Conservation (phyloP, 768 basidiomycete species). For the Dioszegia crocea region DNA sequence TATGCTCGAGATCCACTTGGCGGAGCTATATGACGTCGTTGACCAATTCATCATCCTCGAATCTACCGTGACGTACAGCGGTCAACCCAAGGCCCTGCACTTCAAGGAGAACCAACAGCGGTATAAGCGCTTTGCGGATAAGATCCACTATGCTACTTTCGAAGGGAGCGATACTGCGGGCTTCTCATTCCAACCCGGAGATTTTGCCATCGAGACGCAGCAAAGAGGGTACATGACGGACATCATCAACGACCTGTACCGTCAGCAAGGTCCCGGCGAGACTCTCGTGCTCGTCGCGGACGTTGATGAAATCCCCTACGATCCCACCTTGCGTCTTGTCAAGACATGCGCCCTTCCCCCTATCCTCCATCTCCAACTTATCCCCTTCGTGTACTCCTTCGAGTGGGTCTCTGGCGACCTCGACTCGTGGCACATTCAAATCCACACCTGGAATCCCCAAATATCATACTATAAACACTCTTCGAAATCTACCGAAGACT, state of each 20-base stretch:
- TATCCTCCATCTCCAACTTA: slow-evolving; percentile 7
- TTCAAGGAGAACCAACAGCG: slow-evolving; percentile 17
- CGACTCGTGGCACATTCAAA: slow-evolving; percentile 9
- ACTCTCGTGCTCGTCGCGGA: slow-evolving; percentile 6
- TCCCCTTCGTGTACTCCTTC: slow-evolving; percentile 8
- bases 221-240: slow-evolving; percentile 3
- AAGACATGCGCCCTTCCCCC: slow-evolving; percentile 6
- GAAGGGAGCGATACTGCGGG: not conserved
- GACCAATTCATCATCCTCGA: slow-evolving; percentile 29
- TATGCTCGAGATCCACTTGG: slow-evolving; percentile 33
- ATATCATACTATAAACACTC: slow-evolving; percentile 10
- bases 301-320: slow-evolving; percentile 9
- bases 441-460: slow-evolving; percentile 4
- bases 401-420: slow-evolving; percentile 7
- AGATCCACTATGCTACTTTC: slow-evolving; percentile 7
- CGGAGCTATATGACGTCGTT: slow-evolving; percentile 25
- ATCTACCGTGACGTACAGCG: slow-evolving; percentile 27
- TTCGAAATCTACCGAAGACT: slow-evolving; percentile 7
- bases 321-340: slow-evolving; percentile 2
- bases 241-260: slow-evolving; percentile 4
- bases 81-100: slow-evolving; percentile 20
- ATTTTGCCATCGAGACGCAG: slow-evolving; percentile 5
- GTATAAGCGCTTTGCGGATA: slow-evolving; percentile 16
- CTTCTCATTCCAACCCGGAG: not conserved
- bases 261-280: not conserved